A percentile compares a stretch with the other conserved stretches of the same genome.
phyloP scores from a whole-genome alignment of 1,284 basidiomycete species.

The Melampsora abietis-canadensis region DNA sequence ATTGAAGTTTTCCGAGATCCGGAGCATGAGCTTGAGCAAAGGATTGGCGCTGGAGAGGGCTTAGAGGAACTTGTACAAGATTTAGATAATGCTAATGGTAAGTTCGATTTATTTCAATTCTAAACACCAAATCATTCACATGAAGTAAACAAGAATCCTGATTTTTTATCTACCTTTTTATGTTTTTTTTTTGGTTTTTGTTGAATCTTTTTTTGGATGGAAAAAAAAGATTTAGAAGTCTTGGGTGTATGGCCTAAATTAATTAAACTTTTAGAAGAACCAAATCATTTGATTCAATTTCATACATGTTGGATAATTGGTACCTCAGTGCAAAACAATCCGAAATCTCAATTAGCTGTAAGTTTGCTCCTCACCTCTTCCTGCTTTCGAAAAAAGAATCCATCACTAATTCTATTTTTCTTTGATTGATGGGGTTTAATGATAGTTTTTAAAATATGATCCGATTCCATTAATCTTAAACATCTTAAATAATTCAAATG shows the following conservation, averaged over 20 bases:
- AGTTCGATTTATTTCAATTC: background rate
- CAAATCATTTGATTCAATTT: constrained; percentile 37
- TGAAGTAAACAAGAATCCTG: too few relatives aligned
- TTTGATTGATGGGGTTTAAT: background rate
- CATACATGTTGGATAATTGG: constrained; percentile 42
- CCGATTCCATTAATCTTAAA: constrained; percentile 36
- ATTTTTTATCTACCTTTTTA: too few relatives aligned
- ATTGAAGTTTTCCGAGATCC: constrained; percentile 23
- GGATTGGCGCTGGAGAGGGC: constrained; percentile 23
- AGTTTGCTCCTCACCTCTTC: too few relatives aligned
- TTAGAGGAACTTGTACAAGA: constrained; percentile 40
- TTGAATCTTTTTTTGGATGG: background rate
- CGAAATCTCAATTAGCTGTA: constrained; percentile 39
- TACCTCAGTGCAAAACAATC: constrained; percentile 43
- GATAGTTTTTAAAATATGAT: constrained; percentile 33
- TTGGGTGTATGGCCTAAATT: constrained; percentile 35
- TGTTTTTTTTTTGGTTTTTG: background rate
- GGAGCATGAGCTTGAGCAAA: constrained; percentile 4
- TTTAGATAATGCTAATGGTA: constrained; percentile 40
- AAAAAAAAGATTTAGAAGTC: constrained; percentile 22
- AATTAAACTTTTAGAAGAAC: constrained; percentile 26
- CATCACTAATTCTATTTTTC: background rate
- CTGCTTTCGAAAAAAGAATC: too few relatives aligned
- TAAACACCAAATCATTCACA: background rate
- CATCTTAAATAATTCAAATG: constrained; percentile 7